Evolutionary conservation across 495 filamentous ascomycete species (phyloP), one percentile per base, ranked within the genome.

Genomic region (Pseudomonodictys pantanalensis): DNA sequence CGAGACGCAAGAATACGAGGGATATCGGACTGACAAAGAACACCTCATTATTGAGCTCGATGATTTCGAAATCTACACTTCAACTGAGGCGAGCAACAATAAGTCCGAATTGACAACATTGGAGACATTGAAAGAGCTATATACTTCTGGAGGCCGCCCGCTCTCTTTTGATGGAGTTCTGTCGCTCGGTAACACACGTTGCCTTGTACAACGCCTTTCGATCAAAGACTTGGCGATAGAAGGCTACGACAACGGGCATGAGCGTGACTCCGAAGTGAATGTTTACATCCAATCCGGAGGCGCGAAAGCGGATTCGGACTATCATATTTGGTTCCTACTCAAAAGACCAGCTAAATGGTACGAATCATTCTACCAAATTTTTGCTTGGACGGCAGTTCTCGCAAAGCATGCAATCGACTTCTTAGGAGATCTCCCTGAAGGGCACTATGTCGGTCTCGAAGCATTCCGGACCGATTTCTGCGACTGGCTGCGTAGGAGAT

Each of bases 331-430:
- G 73, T 91, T 90, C 64, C 74, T 75, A 15, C 69, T 91, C 1
- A 70, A 65, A 15, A 73, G 68, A 1, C 83, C 86, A 5, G 70
- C 83, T 0, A 24, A 60, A 0, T 80, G 83, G 44, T 91, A 91
- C 60, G 42, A 22, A 32, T 66, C 81, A 20, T 90, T 82, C 60
- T 75, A 83, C 52, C 47, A 75, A 5, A 75, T 79, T 0, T 90
- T 89, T 54, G 52, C 81, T 0, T 91, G 87, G 88, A 62, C 90
- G 15, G 85, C 80, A 0, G 79, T 84, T 46, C 72, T 90, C 11
- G 76, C 79, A 1, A 90, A 89, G 63, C 81, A 88, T 15, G 22
- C 26, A 20, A 35, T 32, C 20, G 39, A 45, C 24, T 43, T 42
- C 61, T 72, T 82, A 35, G 60, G 73, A 3, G 49, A 66, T 8